Evolutionary conservation across 345 rosid genomes (phyloP).

Genomic region (Gynandropsis gynandra): DNA sequence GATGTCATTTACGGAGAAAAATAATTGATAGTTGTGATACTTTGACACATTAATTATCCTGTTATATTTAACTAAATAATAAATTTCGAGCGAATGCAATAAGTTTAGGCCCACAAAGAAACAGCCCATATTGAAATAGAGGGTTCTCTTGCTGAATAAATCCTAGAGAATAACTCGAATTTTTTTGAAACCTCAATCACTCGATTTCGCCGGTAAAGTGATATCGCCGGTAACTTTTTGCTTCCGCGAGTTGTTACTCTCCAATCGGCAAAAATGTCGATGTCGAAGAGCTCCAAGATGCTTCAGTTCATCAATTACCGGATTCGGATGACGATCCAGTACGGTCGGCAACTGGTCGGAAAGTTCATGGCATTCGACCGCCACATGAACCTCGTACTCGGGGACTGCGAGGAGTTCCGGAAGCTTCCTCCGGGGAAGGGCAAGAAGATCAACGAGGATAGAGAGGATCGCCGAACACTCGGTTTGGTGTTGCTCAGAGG

Average conservation of each 20-base stretch:
- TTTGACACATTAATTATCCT: no score
- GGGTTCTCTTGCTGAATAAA: no score
- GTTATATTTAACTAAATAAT: no score
- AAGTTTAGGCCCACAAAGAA: no score
- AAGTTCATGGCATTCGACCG: constrained; percentile 99
- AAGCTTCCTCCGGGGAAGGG: constrained; percentile 93
- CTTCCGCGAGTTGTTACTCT: neutral
- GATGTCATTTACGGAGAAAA: no score
- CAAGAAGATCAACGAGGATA: constrained; percentile 64
- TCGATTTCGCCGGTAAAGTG: constrained; percentile 10
- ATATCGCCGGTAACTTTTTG: constrained; percentile 10
- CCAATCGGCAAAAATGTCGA: constrained; percentile 54
- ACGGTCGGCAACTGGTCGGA: constrained; percentile 91
- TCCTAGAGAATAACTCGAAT: no score
- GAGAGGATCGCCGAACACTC: constrained; percentile 93
- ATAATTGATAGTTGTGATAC: no score
- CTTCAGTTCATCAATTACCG: constrained; percentile 93
- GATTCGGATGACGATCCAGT: constrained; percentile 97
- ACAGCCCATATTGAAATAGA: no score
- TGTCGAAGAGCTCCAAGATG: constrained; percentile 98
- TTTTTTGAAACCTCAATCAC: no score
- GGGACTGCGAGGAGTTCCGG: constrained; percentile 97
- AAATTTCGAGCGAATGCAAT: no score
- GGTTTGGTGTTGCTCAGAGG: constrained; percentile 94
- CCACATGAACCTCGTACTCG: constrained; percentile 95